Percentiles rank a stretch among this genome's conserved stretches.
Conservation (phyloP, 2,329 filamentous ascomycete genomes). For the Xylariaceae sp. region DNA sequence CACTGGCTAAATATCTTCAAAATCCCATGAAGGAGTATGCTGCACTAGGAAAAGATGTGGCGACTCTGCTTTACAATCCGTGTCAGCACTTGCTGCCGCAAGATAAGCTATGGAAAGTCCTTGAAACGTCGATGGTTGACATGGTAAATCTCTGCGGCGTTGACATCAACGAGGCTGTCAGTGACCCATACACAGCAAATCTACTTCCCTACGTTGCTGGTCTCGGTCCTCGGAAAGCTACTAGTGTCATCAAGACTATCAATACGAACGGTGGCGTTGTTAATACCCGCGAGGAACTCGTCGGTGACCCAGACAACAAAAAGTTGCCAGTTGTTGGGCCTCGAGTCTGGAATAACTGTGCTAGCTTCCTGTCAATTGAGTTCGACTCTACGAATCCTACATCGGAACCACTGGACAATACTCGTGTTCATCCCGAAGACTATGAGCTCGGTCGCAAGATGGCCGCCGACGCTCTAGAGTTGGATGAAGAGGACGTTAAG, state of each 20-base stretch:
- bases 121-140: conserved; percentile 97
- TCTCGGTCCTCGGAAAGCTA: conserved; percentile 89
- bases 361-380: conserved; percentile 90
- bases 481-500: conserved; percentile 98
- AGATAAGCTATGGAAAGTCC: conserved; percentile 82
- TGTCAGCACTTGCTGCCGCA: conserved; percentile 88
- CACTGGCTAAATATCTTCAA: conserved; percentile 88
- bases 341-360: conserved; percentile 94
- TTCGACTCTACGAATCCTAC: conserved; percentile 83
- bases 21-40: conserved; percentile 97
- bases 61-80: conserved; percentile 85
- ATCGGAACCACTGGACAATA: conserved; percentile 94
- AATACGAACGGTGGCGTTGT: conserved; percentile 89
- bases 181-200: conserved; percentile 81
- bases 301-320: conserved; percentile 84
- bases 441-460: conserved; percentile 98
- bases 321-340: conserved; percentile 82
- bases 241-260: conserved; percentile 84
- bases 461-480: conserved; percentile 93
- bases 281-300: conserved; percentile 82
- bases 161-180: conserved; percentile 90
- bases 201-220: conserved; percentile 91
- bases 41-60: conserved; percentile 84
- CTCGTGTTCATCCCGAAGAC: conserved; percentile 96
- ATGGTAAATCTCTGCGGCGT: conserved; percentile 98